Evolutionary conservation across 805 yeast species (phyloP), one percentile per base, ranked within the genome.

Genomic region (Metschnikowia bowlesiae): DNA sequence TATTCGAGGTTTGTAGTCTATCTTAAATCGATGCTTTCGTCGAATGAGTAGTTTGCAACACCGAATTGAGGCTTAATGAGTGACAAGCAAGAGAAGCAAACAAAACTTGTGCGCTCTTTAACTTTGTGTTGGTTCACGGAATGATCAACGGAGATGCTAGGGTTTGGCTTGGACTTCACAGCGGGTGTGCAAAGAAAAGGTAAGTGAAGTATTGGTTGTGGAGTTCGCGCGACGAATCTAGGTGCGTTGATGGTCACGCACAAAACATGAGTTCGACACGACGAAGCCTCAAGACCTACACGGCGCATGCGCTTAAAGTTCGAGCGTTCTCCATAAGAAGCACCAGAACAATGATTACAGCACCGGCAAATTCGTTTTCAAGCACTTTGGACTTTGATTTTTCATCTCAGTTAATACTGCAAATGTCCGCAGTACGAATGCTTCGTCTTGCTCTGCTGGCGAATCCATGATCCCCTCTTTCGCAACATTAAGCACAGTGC

Each of bases 171-270:
- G 28, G 29, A 9, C 33, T 42, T 26, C 45, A 31, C 18, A 26
- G 43, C 26, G n/a, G 43, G 37, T 22, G 33, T 26, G 37, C 34
- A 30, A 32, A 46, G 44, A 47, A 50, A 44, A 44, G 51, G 40
- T 28, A 33, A 41, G 30, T 42, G 9, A 37, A 35, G 32, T 38
- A 11, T 18, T 33, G 46, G 46, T 34, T 49, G 55, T 49, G 54
- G 53, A 53, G 56, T 51, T 48, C 53, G 55, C 53, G 53, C 46
- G 43, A 49, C 40, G 49, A 47, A 47, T 48, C 37, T 39, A 41
- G 40, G 50, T 48, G 50, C 40, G 52, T 16, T 49, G 46, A 43
- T 42, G 59, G 59, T 55, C 57, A 55, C 57, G 59, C 59, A 50
- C 55, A 43, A 52, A 45, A 43, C 39, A 47, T 50, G 59, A 37